A percentile compares a stretch with the other conserved stretches of the same genome.
Conservation (phyloP, 371 early-diverging fungal genomes). For the Saksenaea oblongispora region DNA sequence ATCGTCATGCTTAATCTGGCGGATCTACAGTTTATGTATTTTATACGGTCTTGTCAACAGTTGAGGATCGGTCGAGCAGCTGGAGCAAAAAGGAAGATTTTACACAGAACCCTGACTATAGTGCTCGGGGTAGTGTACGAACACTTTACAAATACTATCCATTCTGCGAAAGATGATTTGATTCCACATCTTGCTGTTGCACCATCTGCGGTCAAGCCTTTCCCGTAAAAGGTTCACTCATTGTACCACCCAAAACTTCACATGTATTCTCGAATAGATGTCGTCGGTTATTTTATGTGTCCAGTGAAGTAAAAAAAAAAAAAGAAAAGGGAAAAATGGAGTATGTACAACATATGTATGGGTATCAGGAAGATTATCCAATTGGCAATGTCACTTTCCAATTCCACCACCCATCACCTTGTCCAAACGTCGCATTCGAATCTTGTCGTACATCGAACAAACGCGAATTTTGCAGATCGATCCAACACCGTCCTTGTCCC, state of each 20-base stretch:
- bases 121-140: slow-evolving; percentile 40
- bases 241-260: slow-evolving; percentile 6
- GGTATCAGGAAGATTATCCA: slow-evolving; percentile 17
- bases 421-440: slow-evolving; percentile 51
- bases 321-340: background rate
- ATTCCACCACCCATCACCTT: slow-evolving; percentile 55
- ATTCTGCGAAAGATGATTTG: slow-evolving; percentile 15
- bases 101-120: slow-evolving; percentile 37
- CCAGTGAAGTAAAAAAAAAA: background rate
- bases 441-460: slow-evolving; percentile 43
- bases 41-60: slow-evolving; percentile 41
- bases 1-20: slow-evolving; percentile 31
- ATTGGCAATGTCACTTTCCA: slow-evolving; percentile 50
- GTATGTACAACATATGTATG: background rate
- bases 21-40: slow-evolving; percentile 45
- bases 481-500: slow-evolving; percentile 72
- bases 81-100: slow-evolving; percentile 41
- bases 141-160: slow-evolving; percentile 39
- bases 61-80: slow-evolving; percentile 42
- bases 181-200: background rate
- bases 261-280: background rate
- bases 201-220: background rate
- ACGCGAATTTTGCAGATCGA: slow-evolving; percentile 51
- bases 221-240: background rate
- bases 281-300: slow-evolving; percentile 1